Evolutionary conservation across 1,284 basidiomycete species (phyloP), one percentile per base, ranked within the genome.

Genomic region (Naganishia liquefaciens): DNA sequence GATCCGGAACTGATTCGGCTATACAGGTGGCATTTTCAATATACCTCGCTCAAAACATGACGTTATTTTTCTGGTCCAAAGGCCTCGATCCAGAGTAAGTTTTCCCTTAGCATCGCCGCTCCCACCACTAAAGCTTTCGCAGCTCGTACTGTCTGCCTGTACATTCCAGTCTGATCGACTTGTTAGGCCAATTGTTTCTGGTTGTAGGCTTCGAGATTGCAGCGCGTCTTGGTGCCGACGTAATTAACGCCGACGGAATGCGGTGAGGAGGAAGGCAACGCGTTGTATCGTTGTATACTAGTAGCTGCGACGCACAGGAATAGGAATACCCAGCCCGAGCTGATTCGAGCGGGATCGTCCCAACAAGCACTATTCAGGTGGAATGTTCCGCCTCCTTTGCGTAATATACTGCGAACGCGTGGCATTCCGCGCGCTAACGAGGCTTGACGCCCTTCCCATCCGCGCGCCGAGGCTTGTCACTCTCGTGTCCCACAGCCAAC

Each of bases 141-240:
- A 75, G 78, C 77, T 89, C 90, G 78, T 96, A 97, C 76, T 92
- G 92, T 2, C 81, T 98, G 21, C 95, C 95, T 2, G 86, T 95
- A 43, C 91, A 96, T 69, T 92, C 90, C 1, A 89, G 92, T 0
- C 76, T 92, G 42, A 88, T 97, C 79, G 95, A 99, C 76, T 86
- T 97, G 53, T 78, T 91, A n/a, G 93, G 92, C 9, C 93, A 97
- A 77, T 76, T 89, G 10, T 79, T 96, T 21, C 85, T 98, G 28
- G 76, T 80, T 68, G 53, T 76, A 44, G 78, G 79, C n/a, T 84
- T 79, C 69, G 75, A 80, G 53, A 63, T 80, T 13, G 81, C 81
- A 19, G 77, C 75, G 5, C 63, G 63, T 9, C 61, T 75, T 57
- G 79, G 80, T 1, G 73, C 74, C 17, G 73, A 78, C 51, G 75